These are phyloP conservation scores for Lepiota venenata DNA, from an alignment of 768 basidiomycete genomes.

Conservation along the genomic window DNA sequence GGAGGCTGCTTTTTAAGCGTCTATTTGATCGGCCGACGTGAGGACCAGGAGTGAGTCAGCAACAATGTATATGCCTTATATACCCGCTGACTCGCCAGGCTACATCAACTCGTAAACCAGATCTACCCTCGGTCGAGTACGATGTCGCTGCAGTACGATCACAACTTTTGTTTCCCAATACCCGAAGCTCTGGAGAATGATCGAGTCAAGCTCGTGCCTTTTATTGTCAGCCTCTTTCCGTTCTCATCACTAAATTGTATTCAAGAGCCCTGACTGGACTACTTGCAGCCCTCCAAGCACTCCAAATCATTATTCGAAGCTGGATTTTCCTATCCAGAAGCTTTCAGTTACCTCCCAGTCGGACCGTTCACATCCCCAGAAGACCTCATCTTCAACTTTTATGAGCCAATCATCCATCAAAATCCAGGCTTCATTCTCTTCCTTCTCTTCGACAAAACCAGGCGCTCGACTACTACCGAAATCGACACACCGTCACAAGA, in stretches of 20 bases:
- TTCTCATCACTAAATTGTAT: not conserved
- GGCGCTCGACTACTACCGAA: conserved; percentile 8
- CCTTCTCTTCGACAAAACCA: conserved; percentile 51
- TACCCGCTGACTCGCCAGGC: not conserved
- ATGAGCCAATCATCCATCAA: conserved; percentile 31
- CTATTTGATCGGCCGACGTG: too few species aligned
- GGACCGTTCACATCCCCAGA: conserved; percentile 40
- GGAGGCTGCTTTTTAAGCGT: too few species aligned
- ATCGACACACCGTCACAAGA: not conserved
- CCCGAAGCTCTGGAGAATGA: conserved; percentile 41
- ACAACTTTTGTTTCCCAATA: conserved; percentile 51
- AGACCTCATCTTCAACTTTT: conserved; percentile 31
- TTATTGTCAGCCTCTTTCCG: conserved; percentile 33
- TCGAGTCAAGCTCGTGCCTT: conserved; percentile 46
- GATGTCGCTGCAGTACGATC: conserved; percentile 25
- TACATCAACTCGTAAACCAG: not conserved
- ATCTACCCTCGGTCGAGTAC: not conserved
- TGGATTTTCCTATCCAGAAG: conserved; percentile 30
- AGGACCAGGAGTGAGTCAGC: too few species aligned
- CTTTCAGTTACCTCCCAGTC: conserved; percentile 47
- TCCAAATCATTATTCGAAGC: conserved; percentile 34
- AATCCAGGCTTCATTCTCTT: conserved; percentile 39
- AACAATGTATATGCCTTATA: too few species aligned
- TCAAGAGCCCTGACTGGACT: not conserved
- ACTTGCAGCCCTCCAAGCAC: conserved; percentile 42